Evolutionary conservation across 2,329 filamentous ascomycete species (phyloP).

Genomic region (Penicillium corylophilum): DNA sequence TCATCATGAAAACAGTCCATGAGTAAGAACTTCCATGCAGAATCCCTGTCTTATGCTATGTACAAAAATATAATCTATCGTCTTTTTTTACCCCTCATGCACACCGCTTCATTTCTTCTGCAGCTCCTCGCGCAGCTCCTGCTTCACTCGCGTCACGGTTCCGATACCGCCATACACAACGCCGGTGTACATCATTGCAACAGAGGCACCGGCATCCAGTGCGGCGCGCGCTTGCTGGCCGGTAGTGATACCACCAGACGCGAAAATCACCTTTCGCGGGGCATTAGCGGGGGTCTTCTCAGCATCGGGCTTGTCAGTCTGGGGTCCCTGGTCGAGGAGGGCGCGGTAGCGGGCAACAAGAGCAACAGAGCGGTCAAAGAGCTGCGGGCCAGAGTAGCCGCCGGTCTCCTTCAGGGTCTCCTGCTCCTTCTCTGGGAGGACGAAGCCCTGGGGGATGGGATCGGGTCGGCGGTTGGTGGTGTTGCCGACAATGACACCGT

Average conservation of each 20-base stretch:
- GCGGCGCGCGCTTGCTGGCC: constrained; percentile 79
- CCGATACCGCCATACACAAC: constrained; percentile 63
- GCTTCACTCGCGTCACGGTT: constrained; percentile 56
- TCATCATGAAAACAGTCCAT: too few species aligned
- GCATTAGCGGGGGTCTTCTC: constrained; percentile 18
- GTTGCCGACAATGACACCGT: constrained; percentile 95
- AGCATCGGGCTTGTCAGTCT: constrained; percentile 10
- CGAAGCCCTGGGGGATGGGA: constrained; percentile 65
- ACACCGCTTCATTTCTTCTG: constrained; percentile 26
- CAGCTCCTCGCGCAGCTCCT: constrained; percentile 46
- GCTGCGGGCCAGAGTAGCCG: constrained; percentile 85
- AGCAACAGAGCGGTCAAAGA: constrained; percentile 76
- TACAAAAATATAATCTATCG: constrained; percentile 18
- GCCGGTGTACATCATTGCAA: constrained; percentile 89
- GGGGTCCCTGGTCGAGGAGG: constrained; percentile 58
- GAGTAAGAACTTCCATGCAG: not conserved
- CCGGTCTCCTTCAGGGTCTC: constrained; percentile 71
- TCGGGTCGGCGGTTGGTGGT: constrained; percentile 82
- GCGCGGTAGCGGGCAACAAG: constrained; percentile 78
- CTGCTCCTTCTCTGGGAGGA: constrained; percentile 66
- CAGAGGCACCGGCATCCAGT: constrained; percentile 82
- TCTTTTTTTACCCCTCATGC: constrained; percentile 2
- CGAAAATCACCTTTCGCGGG: constrained; percentile 78
- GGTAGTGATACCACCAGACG: constrained; percentile 87
- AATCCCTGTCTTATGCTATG: constrained; percentile 18